Base-by-base conservation (phyloP, 2,329 filamentous ascomycete genomes). In the Didymella segeticola region DNA sequence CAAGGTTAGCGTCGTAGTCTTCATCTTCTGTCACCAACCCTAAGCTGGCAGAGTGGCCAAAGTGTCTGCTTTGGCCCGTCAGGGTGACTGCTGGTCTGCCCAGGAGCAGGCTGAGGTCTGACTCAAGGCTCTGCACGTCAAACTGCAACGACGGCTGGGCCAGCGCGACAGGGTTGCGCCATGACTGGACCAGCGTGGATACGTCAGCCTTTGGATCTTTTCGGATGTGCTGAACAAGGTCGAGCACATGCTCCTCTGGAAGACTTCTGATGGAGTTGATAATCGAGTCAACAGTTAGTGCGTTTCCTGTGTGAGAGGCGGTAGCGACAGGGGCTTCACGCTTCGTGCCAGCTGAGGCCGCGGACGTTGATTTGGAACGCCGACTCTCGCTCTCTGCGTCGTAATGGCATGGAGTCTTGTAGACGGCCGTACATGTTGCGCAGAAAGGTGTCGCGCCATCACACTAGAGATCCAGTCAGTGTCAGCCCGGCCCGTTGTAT, bases 341-440 rank as follows among this genome's bases (percentile, higher is more conserved):
- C 57, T 73, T 73, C 17, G 55, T 61, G 42, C 66, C 67, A 36
- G 57, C 51, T 33, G 56, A 58, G 19, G 60, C 39, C 3, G 60
- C 31, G 69, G 72, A 56, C 71, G 47, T 67, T 60, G 61, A 66
- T 68, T 69, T 77, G 66, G 54, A 77, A 55, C 79, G 76, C 29
- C 78, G 70, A 56, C 75, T 77, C 57, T 82, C 79, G 58, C 73
- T 78, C 56, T 81, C 79, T 17, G 73, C 70, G 59, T 82, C 80
- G 66, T 82, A 83, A 57, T 60, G 68, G 66, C 81, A 83, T 34
- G 79, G 72, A 10, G 79, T 81, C 46, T 76, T 73, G 65, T 82
- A 83, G 9, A 83, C 79, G 17, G 79, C 78, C 8, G 72, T 75
- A 59, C 81, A 83, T 10, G 80, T 81, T 19, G 79, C 79, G 66